These are phyloP conservation scores for Grosmannia penicillata DNA, from an alignment of 2,329 filamentous ascomycete genomes.

Conservation along the genomic window DNA sequence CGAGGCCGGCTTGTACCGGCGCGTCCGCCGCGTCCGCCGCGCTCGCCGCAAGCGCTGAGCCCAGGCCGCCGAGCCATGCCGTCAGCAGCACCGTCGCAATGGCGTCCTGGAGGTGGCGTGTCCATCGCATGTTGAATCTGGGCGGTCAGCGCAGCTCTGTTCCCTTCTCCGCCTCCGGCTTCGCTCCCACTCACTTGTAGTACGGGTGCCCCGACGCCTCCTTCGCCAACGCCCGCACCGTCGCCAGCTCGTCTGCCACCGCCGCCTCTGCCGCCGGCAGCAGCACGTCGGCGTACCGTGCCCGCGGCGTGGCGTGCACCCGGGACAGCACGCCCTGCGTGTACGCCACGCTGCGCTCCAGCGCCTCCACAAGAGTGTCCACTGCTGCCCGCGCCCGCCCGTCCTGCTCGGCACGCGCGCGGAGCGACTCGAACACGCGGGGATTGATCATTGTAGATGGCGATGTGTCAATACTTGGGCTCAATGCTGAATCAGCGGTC, in stretches of 20 bases:
- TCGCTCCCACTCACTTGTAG: conserved; percentile 82
- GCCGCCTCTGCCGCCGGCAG: conserved; percentile 55
- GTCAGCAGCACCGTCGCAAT: conserved; percentile 39
- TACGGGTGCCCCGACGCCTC: conserved; percentile 80
- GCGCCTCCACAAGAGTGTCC: conserved; percentile 61
- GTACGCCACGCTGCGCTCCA: conserved; percentile 71
- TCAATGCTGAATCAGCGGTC: too few species aligned
- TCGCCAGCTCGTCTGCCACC: conserved; percentile 58
- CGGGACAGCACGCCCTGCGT: conserved; percentile 74
- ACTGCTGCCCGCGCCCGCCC: conserved; percentile 68
- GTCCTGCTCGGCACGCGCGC: conserved; percentile 83
- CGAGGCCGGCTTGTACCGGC: too few species aligned
- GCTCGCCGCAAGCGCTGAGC: conserved; percentile 18
- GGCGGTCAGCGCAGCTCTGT: background rate
- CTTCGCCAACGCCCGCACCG: conserved; percentile 52
- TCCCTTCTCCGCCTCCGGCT: too few species aligned
- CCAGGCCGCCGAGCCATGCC: conserved; percentile 61
- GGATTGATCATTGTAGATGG: conserved; percentile 51
- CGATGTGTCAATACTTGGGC: conserved; percentile 14
- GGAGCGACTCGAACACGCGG: conserved; percentile 73
- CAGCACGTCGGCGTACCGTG: conserved; percentile 29
- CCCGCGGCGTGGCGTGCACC: conserved; percentile 72
- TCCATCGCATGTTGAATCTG: conserved; percentile 75
- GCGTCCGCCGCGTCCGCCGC: too few species aligned
- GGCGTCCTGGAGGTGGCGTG: conserved; percentile 69